Percentiles rank a stretch among this genome's conserved stretches.
Evolutionary conservation across 176 grass and related monocot genomes (phyloP).

Genomic region (Ensete glaucum): DNA sequence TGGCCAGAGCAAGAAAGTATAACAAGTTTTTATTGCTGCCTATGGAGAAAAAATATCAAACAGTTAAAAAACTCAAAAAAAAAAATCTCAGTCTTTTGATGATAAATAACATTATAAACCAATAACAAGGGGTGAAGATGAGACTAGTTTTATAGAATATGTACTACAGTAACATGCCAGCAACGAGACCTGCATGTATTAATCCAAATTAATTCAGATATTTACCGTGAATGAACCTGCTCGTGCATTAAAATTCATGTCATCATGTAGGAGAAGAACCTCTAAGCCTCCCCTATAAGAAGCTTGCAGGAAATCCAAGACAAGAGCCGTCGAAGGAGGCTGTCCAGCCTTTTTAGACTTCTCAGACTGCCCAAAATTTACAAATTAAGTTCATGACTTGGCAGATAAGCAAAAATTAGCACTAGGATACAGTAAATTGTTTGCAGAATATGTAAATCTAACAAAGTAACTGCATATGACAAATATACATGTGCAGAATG

Average conservation of each 20-base stretch:
- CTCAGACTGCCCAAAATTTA: constrained; percentile 50
- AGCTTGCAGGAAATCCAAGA: constrained; percentile 52
- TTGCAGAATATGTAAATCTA: not conserved
- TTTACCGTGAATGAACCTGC: constrained; percentile 56
- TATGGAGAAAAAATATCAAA: too few species aligned
- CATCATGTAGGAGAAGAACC: constrained; percentile 64
- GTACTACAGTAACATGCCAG: not conserved
- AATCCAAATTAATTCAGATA: not conserved
- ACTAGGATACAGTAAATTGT: not conserved
- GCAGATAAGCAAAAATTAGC: not conserved
- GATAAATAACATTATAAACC: too few species aligned
- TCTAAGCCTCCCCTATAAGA: constrained; percentile 53
- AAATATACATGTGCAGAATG: too few species aligned
- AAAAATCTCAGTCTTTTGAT: too few species aligned
- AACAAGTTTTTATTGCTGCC: too few species aligned
- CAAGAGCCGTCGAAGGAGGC: constrained; percentile 36
- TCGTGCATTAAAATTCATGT: constrained; percentile 91
- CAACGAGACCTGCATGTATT: not conserved
- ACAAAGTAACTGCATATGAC: not conserved
- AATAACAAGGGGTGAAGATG: too few species aligned
- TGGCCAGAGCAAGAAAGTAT: too few species aligned
- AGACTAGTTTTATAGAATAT: too few species aligned
- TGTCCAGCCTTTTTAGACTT: constrained; percentile 63
- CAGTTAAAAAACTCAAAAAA: too few species aligned
- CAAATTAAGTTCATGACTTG: not conserved